These are phyloP conservation scores for Puccinia sorghi DNA, from an alignment of 1,284 basidiomycete genomes.

Conservation along the genomic window DNA sequence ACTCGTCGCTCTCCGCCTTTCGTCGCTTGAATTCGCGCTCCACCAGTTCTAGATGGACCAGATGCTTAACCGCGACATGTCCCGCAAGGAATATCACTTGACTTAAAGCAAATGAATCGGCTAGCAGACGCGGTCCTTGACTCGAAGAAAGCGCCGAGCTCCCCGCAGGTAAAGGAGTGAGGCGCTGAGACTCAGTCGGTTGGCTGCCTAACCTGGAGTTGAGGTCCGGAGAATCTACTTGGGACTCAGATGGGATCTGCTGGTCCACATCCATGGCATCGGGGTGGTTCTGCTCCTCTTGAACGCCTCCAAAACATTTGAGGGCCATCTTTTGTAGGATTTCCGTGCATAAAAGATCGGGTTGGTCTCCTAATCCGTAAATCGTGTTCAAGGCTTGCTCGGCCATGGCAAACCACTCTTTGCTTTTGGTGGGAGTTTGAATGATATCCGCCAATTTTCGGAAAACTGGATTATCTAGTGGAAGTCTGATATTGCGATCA, in stretches of 20 bases:
- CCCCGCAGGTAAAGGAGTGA: neutral
- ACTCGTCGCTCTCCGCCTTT: constrained; percentile 78
- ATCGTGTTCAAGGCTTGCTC: constrained; percentile 97
- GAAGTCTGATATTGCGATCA: constrained; percentile 81
- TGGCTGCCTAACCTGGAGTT: neutral
- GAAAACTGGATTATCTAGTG: constrained; percentile 87
- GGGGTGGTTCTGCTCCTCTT: neutral
- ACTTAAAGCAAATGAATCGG: constrained; percentile 80
- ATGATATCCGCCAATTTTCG: constrained; percentile 75
- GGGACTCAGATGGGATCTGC: neutral
- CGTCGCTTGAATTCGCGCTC: constrained; percentile 95
- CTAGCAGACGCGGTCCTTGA: constrained; percentile 56
- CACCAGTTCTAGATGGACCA: constrained; percentile 93
- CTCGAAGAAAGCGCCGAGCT: neutral
- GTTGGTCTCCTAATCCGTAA: constrained; percentile 89
- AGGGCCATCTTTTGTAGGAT: constrained; percentile 79
- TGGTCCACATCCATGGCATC: constrained; percentile 1
- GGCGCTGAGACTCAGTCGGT: neutral
- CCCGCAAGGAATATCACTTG: constrained; percentile 93
- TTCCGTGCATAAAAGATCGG: constrained; percentile 77
- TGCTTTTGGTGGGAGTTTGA: constrained; percentile 74
- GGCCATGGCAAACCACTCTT: constrained; percentile 89
- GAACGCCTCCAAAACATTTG: constrained; percentile 66
- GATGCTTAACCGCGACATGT: constrained; percentile 95
- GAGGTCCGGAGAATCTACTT: constrained; percentile 2